Evolutionary conservation across 2,329 filamentous ascomycete species (phyloP).

Genomic region (Phialophora tarda): DNA sequence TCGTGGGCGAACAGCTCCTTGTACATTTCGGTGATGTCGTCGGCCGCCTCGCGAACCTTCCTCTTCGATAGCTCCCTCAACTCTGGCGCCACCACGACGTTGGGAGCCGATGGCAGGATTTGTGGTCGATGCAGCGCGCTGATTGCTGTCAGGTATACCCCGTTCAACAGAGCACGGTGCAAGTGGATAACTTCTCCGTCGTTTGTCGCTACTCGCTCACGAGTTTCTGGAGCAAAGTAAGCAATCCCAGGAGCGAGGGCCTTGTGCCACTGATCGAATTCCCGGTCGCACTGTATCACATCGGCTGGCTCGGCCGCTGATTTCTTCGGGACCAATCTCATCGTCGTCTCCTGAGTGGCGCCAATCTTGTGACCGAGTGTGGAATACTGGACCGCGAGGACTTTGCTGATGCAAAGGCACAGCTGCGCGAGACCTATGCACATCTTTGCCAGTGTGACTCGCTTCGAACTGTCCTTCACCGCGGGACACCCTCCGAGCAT

Average conservation of each 20-base stretch:
- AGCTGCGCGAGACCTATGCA: constrained; percentile 91
- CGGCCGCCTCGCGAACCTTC: constrained; percentile 81
- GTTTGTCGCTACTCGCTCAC: constrained; percentile 64
- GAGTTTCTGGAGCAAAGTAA: constrained; percentile 62
- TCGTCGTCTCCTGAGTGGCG: constrained; percentile 73
- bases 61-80: constrained; percentile 81
- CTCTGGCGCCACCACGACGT: constrained; percentile 63
- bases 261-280: constrained; percentile 77
- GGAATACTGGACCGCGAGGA: constrained; percentile 89
- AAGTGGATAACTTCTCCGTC: constrained; percentile 63
- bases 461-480: constrained; percentile 72
- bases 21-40: constrained; percentile 83
- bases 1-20: constrained; percentile 73
- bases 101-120: constrained; percentile 76
- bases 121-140: constrained; percentile 91
- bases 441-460: constrained; percentile 80
- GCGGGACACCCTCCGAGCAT: constrained; percentile 73
- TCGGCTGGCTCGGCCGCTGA: constrained; percentile 79
- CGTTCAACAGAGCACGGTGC: constrained; percentile 85
- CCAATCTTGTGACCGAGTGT: constrained; percentile 82
- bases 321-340: constrained; percentile 93
- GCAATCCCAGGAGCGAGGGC: constrained; percentile 73
- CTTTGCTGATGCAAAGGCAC: constrained; percentile 85
- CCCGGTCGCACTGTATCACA: constrained; percentile 77
- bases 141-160: constrained; percentile 90